Base-by-base conservation (phyloP, 1,284 basidiomycete species). In the Dichomitus squalens region DNA sequence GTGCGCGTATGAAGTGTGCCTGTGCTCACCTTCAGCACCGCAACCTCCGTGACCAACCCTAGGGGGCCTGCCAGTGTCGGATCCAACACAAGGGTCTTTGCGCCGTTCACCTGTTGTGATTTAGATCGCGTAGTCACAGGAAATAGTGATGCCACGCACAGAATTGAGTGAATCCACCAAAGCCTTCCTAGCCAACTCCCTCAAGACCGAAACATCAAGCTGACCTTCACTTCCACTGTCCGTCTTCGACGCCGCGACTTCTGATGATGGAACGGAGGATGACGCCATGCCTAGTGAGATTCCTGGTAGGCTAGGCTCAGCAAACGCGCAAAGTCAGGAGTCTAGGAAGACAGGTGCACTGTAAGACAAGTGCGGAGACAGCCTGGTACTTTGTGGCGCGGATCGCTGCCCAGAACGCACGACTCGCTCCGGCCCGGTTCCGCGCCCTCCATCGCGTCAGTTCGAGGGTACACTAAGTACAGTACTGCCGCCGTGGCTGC, bases 61-160 rank as follows among this genome's bases (percentile, higher is more conserved):
- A 99, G 79, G 0, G 96, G 96, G 0, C 96, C 96, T 2, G 95
- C 92, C 9, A 99, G 77, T 2, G 87, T 81, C 1, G 92, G 81
- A 66, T 98, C 95, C 4, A 99, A 83, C 31, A 98, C 92, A 38
- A 99, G 86, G 1, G 96, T 99, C 80, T 99, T 99, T 49, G 92
- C 87, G 8, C 95, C 96, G 74, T 91, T 92, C 5, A 98, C 92
- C 91, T 95, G 54, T 0, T 40, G 29, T 11, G 31, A 31, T 33
- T 29, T 31, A 33, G 29, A 33, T 18, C 18, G 21, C 16, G 18
- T 12, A 33, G 12, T 14, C 29, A 14, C 5, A 72, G 23, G 23
- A 29, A 87, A 53, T 0, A 4, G 16, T 3, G 16, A 4, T 4
- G 16, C 7, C 4, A 40, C 61, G 39, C 65, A 90, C 93, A 48